Conservation (phyloP, 148 eudicot genomes). For the Polygonum maritimum region DNA sequence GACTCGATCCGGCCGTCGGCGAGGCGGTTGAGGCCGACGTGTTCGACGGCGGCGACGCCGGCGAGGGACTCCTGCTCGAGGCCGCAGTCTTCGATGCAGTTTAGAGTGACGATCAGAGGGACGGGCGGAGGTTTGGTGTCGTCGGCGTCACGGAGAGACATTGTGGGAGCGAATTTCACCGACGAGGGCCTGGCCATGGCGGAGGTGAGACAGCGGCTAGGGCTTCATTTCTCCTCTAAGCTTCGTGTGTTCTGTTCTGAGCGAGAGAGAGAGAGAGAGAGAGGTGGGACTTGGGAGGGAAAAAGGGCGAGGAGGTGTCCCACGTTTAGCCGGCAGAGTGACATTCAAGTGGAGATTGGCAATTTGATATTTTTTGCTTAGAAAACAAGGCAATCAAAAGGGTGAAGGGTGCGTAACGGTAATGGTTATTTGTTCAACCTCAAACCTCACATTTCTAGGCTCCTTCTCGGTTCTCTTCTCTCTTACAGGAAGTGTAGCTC, state of each 20-base stretch:
- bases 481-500: no score
- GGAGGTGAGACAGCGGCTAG: constrained; percentile 1
- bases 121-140: constrained; percentile 25
- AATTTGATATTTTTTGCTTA: neutral
- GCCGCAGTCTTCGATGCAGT: constrained; percentile 72
- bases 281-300: neutral
- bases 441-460: no score
- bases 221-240: constrained; percentile 10
- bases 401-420: no score
- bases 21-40: constrained; percentile 66
- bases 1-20: constrained; percentile 69
- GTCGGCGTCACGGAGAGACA: neutral
- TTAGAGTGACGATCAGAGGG: constrained; percentile 76
- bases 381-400: neutral
- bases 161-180: constrained; percentile 6
- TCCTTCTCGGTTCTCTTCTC: no score
- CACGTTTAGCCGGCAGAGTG: constrained; percentile 10
- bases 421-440: no score
- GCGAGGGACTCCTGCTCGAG: constrained; percentile 64
- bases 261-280: neutral
- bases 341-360: neutral
- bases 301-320: neutral
- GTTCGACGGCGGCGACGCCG: constrained; percentile 64
- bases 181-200: constrained; percentile 9
- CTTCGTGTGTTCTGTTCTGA: neutral